Base-by-base conservation (phyloP, 805 yeast species). In the Scheffersomyces lignosus region DNA sequence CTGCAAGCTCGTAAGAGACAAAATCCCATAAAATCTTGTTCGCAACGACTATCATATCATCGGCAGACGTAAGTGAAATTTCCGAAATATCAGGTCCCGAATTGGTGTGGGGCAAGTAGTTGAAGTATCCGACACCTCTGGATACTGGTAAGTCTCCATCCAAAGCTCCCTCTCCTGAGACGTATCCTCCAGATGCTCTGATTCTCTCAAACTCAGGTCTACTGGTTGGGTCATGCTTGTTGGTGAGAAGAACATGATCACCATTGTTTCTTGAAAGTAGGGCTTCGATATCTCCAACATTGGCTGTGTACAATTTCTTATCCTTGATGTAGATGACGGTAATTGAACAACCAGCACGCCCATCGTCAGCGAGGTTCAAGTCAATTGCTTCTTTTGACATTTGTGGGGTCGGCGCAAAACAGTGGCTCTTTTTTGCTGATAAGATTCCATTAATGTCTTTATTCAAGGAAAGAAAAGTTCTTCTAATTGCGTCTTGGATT, bases 111-210 rank as follows among this genome's bases (percentile, higher is more conserved):
- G 97, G 96, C 29, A 89, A 71, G 45, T 83, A 72, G 47, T 85
- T 84, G 58, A 84, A 83, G 55, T 85, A 90, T 0, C 99, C 99
- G 36, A 88, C 90, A 22, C 96, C 95, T 49, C 98, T 76, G 1
- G 96, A 87, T 33, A 89, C 86, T 33, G 80, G 82, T 12, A 87
- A 73, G 18, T 78, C 81, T 27, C 95, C 95, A 58, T 91, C 96
- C 30, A 89, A 72, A 43, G 83, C 81, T 36, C 91, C 96, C 51
- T 83, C 85, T 14, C 86, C 83, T 7, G 87, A 78, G 8, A 93
- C 96, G 57, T 76, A 84, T 1, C 98, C 98, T 36, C 98, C 98
- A 16, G 95, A 79, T 2, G 86, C 85, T 51, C 98, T 72, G 32
- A 93, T 87, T 49, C 96, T 71, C 54, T 89, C 96, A 49, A 85